Evolutionary conservation across 2,329 filamentous ascomycete species (phyloP), one percentile per base, ranked within the genome.

Genomic region (Samsoniella hepiali): DNA sequence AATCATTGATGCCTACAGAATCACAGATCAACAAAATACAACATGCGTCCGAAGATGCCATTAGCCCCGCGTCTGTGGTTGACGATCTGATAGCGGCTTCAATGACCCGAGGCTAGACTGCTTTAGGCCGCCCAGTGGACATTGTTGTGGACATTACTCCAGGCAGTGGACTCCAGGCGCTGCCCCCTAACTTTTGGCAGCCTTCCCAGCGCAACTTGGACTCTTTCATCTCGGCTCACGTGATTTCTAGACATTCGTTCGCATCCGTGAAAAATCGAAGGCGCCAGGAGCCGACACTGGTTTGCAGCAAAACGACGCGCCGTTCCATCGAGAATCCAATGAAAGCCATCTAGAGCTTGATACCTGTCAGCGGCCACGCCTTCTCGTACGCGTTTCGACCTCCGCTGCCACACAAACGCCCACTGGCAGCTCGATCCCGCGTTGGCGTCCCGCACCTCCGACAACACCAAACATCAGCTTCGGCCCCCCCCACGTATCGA

Each of bases 401-500:
- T 7, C 11, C 40, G 3, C 31, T 38, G 50, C 34, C 58, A 31
- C 49, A 50, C 45, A 13, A n/a, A 62, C 38, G 58, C 36, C 15
- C 38, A 38, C 50, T 9, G 31, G 50, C 40, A 36, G 50, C 50
- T 47, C 40, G 49, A 54, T 62, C n/a, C 49, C 47, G 47, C 40
- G 29, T 62, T 54, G 50, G 58, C 50, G 38, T 54, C 31, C 58
- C 13, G 50, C 10, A n/a, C 40, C 50, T 34, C 50, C 38, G 58
- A 50, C 56, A 13, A 49, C 42, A 54, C 22, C n/a, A 17, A 40
- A 40, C 38, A 9, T 13, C 38, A 15, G 38, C 38, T 40, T 13
- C 13, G 6, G 45, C 5, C 9, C 58, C 27, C 3, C 61, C 32
- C 17, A 27, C 40, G 56, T 54, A 31, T 44, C 55, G 55, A 82